These are phyloP conservation scores for Thraustotheca clavata DNA, from an alignment of 352 stramenopile genomes.

Conservation along the genomic window DNA sequence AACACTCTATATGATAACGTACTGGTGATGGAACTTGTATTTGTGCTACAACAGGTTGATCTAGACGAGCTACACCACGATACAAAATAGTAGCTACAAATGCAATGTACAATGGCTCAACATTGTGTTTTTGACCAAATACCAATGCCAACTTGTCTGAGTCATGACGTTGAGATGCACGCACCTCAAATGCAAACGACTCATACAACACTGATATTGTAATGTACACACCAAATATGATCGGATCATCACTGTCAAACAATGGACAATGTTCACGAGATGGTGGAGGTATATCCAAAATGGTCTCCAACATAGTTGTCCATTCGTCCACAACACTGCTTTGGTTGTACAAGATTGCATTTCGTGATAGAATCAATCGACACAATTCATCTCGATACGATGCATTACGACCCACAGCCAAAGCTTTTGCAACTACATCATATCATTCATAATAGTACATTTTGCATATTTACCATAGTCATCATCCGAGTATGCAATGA, in stretches of 20 bases:
- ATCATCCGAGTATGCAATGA: slow-evolving; percentile 26
- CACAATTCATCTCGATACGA: slow-evolving; percentile 19
- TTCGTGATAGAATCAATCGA: slow-evolving; percentile 27
- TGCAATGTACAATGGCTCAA: slow-evolving; percentile 28
- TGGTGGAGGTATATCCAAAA: slow-evolving; percentile 23
- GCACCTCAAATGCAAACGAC: not conserved
- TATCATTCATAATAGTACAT: not conserved
- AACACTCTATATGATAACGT: slow-evolving; percentile 24
- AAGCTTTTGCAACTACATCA: slow-evolving; percentile 20
- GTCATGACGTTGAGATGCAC: slow-evolving; percentile 22
- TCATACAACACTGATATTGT: slow-evolving; percentile 5
- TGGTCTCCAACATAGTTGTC: slow-evolving; percentile 27
- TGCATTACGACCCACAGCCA: slow-evolving; percentile 29
- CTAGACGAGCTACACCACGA: slow-evolving; percentile 26
- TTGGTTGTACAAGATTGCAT: slow-evolving; percentile 32
- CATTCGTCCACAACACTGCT: slow-evolving; percentile 34
- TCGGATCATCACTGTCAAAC: not conserved
- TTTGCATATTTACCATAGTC: slow-evolving; percentile 17
- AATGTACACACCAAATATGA: slow-evolving; percentile 28
- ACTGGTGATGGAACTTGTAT: slow-evolving; percentile 7
- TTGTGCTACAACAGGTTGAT: slow-evolving; percentile 18
- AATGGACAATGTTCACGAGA: not conserved
- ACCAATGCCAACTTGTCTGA: slow-evolving; percentile 23
- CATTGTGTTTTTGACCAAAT: not conserved
- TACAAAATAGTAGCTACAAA: slow-evolving; percentile 33